Conservation (phyloP, 495 filamentous ascomycete species). For the Aspergillus saccharolyticus region DNA sequence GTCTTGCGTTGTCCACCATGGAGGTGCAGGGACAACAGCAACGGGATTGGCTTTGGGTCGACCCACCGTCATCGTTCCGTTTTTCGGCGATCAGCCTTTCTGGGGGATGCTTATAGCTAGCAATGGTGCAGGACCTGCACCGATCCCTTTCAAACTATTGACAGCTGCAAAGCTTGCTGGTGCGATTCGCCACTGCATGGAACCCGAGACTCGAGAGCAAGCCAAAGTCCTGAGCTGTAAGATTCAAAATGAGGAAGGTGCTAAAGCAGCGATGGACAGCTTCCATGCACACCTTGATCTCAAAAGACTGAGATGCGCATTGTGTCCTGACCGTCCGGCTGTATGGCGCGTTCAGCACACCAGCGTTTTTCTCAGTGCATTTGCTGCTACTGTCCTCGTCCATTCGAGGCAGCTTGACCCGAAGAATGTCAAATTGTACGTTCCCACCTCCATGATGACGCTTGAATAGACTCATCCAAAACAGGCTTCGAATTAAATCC, state of each 20-base stretch:
- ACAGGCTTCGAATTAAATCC: conserved; percentile 27
- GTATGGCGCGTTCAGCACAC: conserved; percentile 44
- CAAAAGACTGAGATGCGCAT: conserved; percentile 49
- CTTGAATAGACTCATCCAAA: not conserved
- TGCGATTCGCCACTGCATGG: conserved; percentile 55
- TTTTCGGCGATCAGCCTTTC: conserved; percentile 83
- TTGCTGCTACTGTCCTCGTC: conserved; percentile 55
- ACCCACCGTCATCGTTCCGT: conserved; percentile 74
- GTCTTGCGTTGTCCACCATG: conserved; percentile 73
- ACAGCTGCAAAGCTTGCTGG: conserved; percentile 57
- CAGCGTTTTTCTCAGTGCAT: conserved; percentile 51
- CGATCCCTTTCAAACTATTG: conserved; percentile 65
- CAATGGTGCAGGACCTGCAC: conserved; percentile 66
- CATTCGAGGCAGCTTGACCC: conserved; percentile 51
- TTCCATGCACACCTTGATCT: conserved; percentile 59
- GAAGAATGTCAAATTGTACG: conserved; percentile 57
- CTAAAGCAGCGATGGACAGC: conserved; percentile 53
- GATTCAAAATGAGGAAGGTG: conserved; percentile 62
- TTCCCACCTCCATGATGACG: not conserved
- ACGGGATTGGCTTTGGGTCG: conserved; percentile 62
- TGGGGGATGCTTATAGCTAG: conserved; percentile 73
- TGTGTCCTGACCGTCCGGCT: conserved; percentile 55
- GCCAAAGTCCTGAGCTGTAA: conserved; percentile 54
- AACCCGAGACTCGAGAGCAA: conserved; percentile 48
- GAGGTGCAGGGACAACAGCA: conserved; percentile 77